phyloP scores from a whole-genome alignment of 2,329 filamentous ascomycete genomes.

The Cladosporium sp. region DNA sequence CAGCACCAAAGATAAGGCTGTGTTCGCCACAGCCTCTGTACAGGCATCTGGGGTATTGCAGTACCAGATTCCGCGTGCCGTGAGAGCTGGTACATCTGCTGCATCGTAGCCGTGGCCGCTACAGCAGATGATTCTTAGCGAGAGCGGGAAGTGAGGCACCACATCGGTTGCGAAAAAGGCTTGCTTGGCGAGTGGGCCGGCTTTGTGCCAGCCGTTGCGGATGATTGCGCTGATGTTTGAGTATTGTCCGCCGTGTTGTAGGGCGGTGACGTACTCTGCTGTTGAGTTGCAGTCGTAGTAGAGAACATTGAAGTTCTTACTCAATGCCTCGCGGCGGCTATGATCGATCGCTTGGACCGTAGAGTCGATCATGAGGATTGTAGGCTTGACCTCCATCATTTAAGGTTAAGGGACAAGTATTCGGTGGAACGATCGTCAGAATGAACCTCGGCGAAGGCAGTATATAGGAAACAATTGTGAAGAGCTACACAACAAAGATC shows the following conservation, averaged over 20 bases:
- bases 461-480: too few relatives aligned
- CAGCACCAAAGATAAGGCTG: slow-evolving; percentile 65
- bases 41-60: slow-evolving; percentile 68
- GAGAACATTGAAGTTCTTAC: slow-evolving; percentile 32
- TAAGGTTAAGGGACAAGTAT: too few relatives aligned
- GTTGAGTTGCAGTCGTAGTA: slow-evolving; percentile 34
- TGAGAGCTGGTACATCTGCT: slow-evolving; percentile 43
- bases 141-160: slow-evolving; percentile 42
- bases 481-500: too few relatives aligned
- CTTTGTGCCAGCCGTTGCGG: slow-evolving; percentile 59
- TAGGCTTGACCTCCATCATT: neutral
- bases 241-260: slow-evolving; percentile 34
- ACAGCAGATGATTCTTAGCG: slow-evolving; percentile 53
- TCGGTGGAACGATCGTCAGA: too few relatives aligned
- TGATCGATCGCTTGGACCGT: slow-evolving; percentile 25
- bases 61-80: slow-evolving; percentile 57
- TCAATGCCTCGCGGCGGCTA: slow-evolving; percentile 33
- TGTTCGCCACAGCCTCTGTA: slow-evolving; percentile 68
- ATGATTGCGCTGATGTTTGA: slow-evolving; percentile 44
- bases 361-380: slow-evolving; percentile 12
- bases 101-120: slow-evolving; percentile 62
- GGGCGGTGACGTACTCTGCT: slow-evolving; percentile 34
- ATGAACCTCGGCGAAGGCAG: too few relatives aligned
- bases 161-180: slow-evolving; percentile 24
- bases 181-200: slow-evolving; percentile 38